Evolutionary conservation across 2,329 filamentous ascomycete species (phyloP).

Genomic region (Parastagonospora nodorum): DNA sequence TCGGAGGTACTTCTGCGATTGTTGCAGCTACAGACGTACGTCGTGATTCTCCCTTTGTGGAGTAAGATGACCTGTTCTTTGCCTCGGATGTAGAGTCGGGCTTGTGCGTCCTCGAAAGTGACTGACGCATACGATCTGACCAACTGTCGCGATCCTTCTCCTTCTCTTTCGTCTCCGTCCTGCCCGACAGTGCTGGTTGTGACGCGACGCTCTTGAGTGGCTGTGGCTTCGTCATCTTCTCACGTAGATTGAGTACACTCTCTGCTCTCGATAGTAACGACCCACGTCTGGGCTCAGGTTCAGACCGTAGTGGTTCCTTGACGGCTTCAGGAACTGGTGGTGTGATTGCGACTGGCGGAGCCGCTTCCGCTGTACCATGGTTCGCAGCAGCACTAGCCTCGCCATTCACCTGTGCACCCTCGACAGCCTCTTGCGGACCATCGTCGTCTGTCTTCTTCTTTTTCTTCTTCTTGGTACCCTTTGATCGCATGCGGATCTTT

Average conservation of each 20-base stretch:
- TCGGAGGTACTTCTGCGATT: constrained; percentile 2
- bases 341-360: background rate
- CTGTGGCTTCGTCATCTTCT: constrained; percentile 28
- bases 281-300: constrained; percentile 7
- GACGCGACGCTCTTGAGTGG: constrained; percentile 34
- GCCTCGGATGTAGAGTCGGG: constrained; percentile 30
- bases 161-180: constrained; percentile 17
- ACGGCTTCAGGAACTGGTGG: background rate
- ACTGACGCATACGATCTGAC: constrained; percentile 33
- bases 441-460: constrained; percentile 26
- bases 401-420: constrained; percentile 1
- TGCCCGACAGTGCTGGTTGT: constrained; percentile 29
- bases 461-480: constrained; percentile 29
- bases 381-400: constrained; percentile 10
- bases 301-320: background rate
- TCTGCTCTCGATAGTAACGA: constrained; percentile 31
- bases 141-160: constrained; percentile 21
- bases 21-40: constrained; percentile 3
- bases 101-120: constrained; percentile 30
- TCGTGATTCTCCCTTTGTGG: constrained; percentile 14
- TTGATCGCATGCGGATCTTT: constrained; percentile 44
- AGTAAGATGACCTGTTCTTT: constrained; percentile 11
- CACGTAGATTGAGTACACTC: constrained; percentile 33
- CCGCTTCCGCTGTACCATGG: constrained; percentile 10
- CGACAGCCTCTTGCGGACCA: constrained; percentile 14